phyloP scores from a whole-genome alignment of 2,329 filamentous ascomycete genomes.

The Ophiostoma triangulosporum region DNA sequence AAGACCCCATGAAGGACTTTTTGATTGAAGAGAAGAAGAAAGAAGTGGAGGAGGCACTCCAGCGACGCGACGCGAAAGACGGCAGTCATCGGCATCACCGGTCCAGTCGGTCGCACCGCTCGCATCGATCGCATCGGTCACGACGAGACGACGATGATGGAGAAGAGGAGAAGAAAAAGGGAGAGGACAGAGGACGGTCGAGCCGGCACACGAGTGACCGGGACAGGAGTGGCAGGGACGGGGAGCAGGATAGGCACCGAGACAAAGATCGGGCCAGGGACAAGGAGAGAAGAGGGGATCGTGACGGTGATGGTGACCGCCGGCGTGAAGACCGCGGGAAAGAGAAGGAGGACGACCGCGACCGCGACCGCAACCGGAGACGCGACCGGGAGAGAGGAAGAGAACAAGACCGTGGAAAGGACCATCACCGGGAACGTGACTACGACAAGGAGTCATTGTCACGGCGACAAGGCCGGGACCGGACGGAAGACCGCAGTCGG shows the following conservation, averaged over 20 bases:
- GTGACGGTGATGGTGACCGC: constrained; percentile 11
- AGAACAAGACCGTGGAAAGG: constrained; percentile 7
- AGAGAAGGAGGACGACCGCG: constrained; percentile 7
- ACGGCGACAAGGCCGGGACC: constrained; percentile 6
- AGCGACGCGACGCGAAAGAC: constrained; percentile 35
- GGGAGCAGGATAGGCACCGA: neutral
- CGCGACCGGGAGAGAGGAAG: constrained; percentile 13
- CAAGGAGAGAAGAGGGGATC: neutral
- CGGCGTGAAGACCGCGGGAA: constrained; percentile 4
- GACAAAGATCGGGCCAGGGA: neutral
- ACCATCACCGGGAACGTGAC: constrained; percentile 1
- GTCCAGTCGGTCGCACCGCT: constrained; percentile 29
- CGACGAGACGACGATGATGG: constrained; percentile 17
- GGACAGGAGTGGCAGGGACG: constrained; percentile 10
- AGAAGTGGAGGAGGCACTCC: constrained; percentile 61
- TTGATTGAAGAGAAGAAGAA: constrained; percentile 84
- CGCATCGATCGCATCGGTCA: constrained; percentile 29
- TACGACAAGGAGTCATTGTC: neutral
- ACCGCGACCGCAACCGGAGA: constrained; percentile 15
- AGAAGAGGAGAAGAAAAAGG: constrained; percentile 10
- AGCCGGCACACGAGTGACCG: constrained; percentile 16
- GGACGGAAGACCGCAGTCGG: neutral
- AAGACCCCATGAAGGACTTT: constrained; percentile 94
- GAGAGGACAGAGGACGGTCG: constrained; percentile 14
- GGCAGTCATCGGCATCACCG: constrained; percentile 27